These are phyloP conservation scores for Mycena crocata DNA, from an alignment of 768 basidiomycete species.

Conservation along the genomic window DNA sequence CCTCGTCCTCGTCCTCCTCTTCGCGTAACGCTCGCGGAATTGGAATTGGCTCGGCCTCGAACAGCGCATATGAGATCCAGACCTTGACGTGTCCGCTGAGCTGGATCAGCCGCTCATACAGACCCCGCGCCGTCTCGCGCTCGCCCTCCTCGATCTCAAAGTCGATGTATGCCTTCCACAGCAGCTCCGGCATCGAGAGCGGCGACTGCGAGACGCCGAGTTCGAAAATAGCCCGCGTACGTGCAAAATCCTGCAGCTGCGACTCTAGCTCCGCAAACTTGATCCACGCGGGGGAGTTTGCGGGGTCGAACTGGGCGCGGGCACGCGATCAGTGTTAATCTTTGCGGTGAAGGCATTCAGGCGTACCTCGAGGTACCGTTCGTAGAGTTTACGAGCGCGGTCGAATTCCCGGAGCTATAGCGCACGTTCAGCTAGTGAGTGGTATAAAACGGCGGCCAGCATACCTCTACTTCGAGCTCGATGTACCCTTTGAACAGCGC, in stretches of 20 bases:
- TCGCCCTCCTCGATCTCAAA: constrained; percentile 97
- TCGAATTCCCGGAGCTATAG: constrained; percentile 90
- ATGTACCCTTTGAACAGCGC: constrained; percentile 96
- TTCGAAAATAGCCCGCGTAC: constrained; percentile 94
- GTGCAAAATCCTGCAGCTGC: constrained; percentile 86
- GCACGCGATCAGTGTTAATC: constrained; percentile 3
- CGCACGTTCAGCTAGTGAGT: neutral
- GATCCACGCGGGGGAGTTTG: constrained; percentile 95
- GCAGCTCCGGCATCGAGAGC: constrained; percentile 93
- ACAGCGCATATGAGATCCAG: constrained; percentile 95
- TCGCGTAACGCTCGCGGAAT: constrained; percentile 72
- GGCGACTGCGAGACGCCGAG: constrained; percentile 86
- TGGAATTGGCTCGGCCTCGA: constrained; percentile 85
- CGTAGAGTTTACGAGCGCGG: constrained; percentile 88
- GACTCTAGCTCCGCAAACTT: constrained; percentile 94
- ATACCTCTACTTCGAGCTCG: constrained; percentile 89
- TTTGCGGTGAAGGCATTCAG: too few species aligned
- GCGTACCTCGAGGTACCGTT: constrained; percentile 92
- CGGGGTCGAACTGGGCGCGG: constrained; percentile 76
- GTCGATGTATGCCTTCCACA: constrained; percentile 97
- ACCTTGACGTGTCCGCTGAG: constrained; percentile 96
- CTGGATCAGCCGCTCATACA: constrained; percentile 90
- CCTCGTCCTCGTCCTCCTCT: constrained; percentile 79
- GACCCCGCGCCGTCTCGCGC: constrained; percentile 79
- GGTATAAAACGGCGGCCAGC: constrained; percentile 32